phyloP scores from a whole-genome alignment of 2,329 filamentous ascomycete genomes.

The Ploettnerulaceae sp. region DNA sequence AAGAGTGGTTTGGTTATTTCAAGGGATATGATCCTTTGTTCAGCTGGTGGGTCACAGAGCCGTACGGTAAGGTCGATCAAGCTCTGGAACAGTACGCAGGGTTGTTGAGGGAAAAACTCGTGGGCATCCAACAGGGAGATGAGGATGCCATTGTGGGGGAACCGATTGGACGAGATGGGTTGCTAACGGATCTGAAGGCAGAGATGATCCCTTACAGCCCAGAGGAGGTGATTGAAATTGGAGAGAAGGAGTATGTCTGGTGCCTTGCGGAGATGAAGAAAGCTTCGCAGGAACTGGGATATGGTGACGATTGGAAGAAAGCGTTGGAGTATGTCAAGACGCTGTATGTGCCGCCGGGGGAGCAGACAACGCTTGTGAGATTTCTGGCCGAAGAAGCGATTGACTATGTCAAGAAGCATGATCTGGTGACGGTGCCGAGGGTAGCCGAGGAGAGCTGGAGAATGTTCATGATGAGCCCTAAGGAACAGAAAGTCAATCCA shows the following conservation, averaged over 20 bases:
- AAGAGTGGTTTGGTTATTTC: conserved; percentile 48
- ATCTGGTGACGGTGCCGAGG: conserved; percentile 51
- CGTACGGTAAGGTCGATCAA: conserved; percentile 39
- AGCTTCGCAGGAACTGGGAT: conserved; percentile 45
- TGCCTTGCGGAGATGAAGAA: conserved; percentile 51
- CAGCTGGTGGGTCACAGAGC: conserved; percentile 50
- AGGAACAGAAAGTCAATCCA: conserved; percentile 49
- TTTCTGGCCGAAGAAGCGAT: conserved; percentile 48
- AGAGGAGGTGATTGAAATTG: conserved; percentile 50
- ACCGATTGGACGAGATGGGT: conserved; percentile 48
- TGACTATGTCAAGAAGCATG: conserved; percentile 47
- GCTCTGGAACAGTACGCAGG: conserved; percentile 36
- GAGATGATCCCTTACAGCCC: conserved; percentile 56
- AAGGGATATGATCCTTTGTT: conserved; percentile 51
- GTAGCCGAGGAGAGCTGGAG: conserved; percentile 50
- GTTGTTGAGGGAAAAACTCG: conserved; percentile 39
- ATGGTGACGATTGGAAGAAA: conserved; percentile 46
- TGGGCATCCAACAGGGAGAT: conserved; percentile 41
- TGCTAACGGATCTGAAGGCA: conserved; percentile 47
- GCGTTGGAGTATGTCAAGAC: conserved; percentile 54
- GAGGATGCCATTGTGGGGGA: conserved; percentile 51
- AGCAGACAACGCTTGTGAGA: conserved; percentile 49
- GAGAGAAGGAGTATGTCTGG: conserved; percentile 48
- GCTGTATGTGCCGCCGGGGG: conserved; percentile 47
- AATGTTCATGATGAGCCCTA: conserved; percentile 53